These are phyloP conservation scores for Penicillium longicatenatum DNA, from an alignment of 495 filamentous ascomycete genomes.

Conservation along the genomic window DNA sequence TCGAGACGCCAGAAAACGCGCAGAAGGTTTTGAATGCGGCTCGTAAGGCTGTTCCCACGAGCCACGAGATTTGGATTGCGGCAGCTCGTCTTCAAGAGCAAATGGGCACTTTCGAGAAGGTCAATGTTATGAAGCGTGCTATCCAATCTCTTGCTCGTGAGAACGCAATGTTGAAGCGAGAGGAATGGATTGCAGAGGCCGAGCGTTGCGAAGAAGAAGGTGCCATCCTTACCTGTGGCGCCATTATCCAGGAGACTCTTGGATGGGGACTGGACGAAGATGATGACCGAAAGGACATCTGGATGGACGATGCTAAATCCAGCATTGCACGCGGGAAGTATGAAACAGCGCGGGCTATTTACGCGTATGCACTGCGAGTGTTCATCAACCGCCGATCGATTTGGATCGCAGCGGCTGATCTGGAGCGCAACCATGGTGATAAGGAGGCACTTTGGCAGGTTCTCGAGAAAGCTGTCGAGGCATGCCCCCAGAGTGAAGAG, in stretches of 20 bases:
- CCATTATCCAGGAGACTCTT: slow-evolving; percentile 89
- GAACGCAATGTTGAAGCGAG: slow-evolving; percentile 92
- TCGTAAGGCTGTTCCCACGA: slow-evolving; percentile 87
- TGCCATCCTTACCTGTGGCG: slow-evolving; percentile 79
- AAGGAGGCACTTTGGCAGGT: slow-evolving; percentile 81
- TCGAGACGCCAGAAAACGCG: slow-evolving; percentile 86
- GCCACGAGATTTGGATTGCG: slow-evolving; percentile 94
- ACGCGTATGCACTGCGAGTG: slow-evolving; percentile 84
- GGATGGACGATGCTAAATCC: slow-evolving; percentile 87
- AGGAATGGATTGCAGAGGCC: slow-evolving; percentile 95
- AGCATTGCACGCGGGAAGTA: slow-evolving; percentile 77
- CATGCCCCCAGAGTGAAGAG: slow-evolving; percentile 84
- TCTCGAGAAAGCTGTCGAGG: slow-evolving; percentile 90
- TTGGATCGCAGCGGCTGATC: slow-evolving; percentile 86
- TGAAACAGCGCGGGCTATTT: slow-evolving; percentile 90
- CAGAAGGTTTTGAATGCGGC: slow-evolving; percentile 95
- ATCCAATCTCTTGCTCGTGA: slow-evolving; percentile 87
- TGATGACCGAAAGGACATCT: slow-evolving; percentile 91
- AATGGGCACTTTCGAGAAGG: slow-evolving; percentile 69
- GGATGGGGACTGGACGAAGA: slow-evolving; percentile 95
- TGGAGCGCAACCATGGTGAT: slow-evolving; percentile 87
- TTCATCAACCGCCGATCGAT: slow-evolving; percentile 81
- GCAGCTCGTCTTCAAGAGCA: slow-evolving; percentile 91
- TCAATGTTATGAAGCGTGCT: slow-evolving; percentile 93
- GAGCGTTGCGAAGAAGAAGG: slow-evolving; percentile 95